Percentiles rank a stretch among this genome's conserved stretches.
These are phyloP conservation scores for Beauveria australis DNA, from an alignment of 2,329 filamentous ascomycete species.

Conservation along the genomic window DNA sequence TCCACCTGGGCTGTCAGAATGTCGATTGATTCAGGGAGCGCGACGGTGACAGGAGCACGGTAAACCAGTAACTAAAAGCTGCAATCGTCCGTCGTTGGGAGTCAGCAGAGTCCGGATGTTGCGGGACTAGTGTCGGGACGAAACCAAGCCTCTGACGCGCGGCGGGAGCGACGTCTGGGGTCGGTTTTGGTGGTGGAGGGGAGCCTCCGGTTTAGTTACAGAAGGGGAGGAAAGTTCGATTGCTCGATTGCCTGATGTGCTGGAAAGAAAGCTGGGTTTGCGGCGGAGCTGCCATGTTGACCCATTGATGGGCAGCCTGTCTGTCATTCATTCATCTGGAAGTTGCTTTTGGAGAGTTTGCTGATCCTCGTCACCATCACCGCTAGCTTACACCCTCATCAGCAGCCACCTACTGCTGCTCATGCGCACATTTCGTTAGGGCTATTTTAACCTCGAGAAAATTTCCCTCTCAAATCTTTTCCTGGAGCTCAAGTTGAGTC, in stretches of 20 bases:
- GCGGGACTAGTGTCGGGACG: background rate
- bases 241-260: background rate
- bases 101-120: background rate
- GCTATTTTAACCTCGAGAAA: background rate
- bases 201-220: background rate
- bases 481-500: background rate
- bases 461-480: background rate
- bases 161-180: background rate
- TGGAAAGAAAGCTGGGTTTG: background rate
- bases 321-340: background rate
- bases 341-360: background rate
- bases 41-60: background rate
- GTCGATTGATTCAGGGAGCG: too few species aligned
- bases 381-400: background rate
- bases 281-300: too few species aligned
- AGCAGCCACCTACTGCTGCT: background rate
- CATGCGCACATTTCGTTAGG: background rate
- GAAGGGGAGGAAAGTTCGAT: background rate
- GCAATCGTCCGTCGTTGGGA: background rate
- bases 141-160: slow-evolving; percentile 8
- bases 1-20: too few species aligned
- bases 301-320: background rate
- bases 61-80: background rate
- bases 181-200: background rate
- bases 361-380: background rate